Conservation (phyloP, 441 rosid genomes). For the Metrosideros polymorpha region DNA sequence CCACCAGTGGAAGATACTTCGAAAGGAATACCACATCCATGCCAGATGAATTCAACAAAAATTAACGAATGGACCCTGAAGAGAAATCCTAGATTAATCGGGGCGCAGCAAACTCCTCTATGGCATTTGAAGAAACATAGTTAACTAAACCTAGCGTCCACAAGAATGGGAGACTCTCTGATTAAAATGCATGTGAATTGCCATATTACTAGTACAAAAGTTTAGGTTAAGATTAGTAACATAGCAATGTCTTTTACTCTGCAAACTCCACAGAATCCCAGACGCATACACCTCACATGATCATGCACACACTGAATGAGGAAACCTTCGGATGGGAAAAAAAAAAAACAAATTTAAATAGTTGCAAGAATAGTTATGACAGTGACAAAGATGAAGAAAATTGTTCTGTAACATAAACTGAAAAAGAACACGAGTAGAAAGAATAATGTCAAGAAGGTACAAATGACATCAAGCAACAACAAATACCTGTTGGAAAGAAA, state of each 20-base stretch:
- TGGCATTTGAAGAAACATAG: neutral
- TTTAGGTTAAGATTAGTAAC: neutral
- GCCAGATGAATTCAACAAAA: neutral
- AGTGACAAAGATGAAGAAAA: neutral
- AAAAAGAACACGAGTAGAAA: neutral
- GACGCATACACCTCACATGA: neutral
- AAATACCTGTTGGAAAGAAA: constrained; percentile 84
- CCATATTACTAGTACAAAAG: neutral
- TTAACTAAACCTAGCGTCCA: neutral
- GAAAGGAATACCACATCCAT: neutral
- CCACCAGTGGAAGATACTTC: neutral
- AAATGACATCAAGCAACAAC: neutral
- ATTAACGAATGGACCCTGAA: neutral
- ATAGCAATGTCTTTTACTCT: neutral
- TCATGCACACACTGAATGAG: neutral
- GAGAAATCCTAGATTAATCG: neutral
- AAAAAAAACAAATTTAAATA: neutral
- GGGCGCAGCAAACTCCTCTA: neutral
- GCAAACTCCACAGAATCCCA: neutral
- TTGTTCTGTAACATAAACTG: neutral
- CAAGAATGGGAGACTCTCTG: neutral
- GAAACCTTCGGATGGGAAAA: neutral
- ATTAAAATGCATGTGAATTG: neutral
- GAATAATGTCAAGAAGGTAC: neutral
- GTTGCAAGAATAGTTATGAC: neutral